phyloP scores from a whole-genome alignment of 345 rosid genomes.

The Psidium guajava region DNA sequence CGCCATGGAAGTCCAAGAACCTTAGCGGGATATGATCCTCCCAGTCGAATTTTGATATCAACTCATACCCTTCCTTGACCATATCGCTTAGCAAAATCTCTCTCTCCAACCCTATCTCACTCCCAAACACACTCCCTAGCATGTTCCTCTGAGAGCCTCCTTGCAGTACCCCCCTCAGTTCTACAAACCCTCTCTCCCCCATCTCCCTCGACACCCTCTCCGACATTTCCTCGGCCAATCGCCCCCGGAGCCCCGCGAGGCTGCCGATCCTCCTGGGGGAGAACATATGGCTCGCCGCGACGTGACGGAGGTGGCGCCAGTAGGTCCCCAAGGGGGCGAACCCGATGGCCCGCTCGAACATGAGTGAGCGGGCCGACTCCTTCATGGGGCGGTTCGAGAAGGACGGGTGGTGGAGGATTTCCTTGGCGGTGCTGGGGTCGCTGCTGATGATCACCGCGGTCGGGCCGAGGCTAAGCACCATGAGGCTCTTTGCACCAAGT shows the following conservation, averaged over 20 bases:
- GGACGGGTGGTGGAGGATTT: conserved; percentile 37
- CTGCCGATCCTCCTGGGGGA: conserved; percentile 32
- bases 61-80: conserved; percentile 52
- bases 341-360: conserved; percentile 71
- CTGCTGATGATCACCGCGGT: conserved; percentile 43
- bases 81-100: conserved; percentile 19
- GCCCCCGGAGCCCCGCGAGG: conserved; percentile 23
- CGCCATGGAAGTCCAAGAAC: conserved; percentile 46
- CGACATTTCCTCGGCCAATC: conserved; percentile 24
- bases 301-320: conserved; percentile 44
- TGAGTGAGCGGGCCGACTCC: conserved; percentile 37
- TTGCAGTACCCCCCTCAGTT: conserved; percentile 27
- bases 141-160: conserved; percentile 35
- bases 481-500: conserved; percentile 28
- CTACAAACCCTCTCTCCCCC: conserved; percentile 18
- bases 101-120: no score
- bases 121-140: conserved; percentile 43
- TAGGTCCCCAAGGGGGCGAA: conserved; percentile 48
- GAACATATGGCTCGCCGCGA: conserved; percentile 45
- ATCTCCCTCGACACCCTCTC: conserved; percentile 7
- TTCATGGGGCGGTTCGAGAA: conserved; percentile 57
- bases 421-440: conserved; percentile 47
- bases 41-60: conserved; percentile 31
- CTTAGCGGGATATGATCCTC: conserved; percentile 43
- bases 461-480: conserved; percentile 49